These are phyloP conservation scores for Elongisporangium undulatum DNA, from an alignment of 352 stramenopile genomes.

Conservation along the genomic window DNA sequence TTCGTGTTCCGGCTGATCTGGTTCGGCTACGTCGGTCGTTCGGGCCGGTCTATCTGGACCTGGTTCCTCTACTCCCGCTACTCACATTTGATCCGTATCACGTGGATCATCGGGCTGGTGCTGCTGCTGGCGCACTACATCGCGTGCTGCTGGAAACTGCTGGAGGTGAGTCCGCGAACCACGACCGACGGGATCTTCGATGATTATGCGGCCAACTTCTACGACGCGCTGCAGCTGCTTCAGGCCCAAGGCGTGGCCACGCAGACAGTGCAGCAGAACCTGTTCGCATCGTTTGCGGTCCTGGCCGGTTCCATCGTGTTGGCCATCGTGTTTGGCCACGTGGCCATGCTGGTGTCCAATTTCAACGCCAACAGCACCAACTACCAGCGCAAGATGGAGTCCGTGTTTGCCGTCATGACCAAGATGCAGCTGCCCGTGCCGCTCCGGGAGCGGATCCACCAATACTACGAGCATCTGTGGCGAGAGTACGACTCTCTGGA, in stretches of 20 bases:
- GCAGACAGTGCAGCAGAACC: conserved; percentile 18
- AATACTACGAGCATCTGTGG: conserved; percentile 70
- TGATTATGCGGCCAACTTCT: conserved; percentile 36
- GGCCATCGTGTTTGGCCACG: conserved; percentile 58
- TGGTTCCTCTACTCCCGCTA: conserved; percentile 40
- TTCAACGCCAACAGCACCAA: conserved; percentile 46
- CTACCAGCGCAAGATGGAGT: conserved; percentile 69
- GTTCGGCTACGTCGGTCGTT: conserved; percentile 1
- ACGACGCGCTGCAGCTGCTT: conserved; percentile 40
- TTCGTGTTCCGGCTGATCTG: background rate
- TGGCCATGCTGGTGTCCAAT: conserved; percentile 54
- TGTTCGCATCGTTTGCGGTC: conserved; percentile 36
- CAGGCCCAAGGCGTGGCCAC: conserved; percentile 43
- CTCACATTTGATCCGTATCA: conserved; percentile 33
- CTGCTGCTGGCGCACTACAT: conserved; percentile 44
- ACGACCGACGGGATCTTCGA: background rate
- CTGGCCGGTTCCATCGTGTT: conserved; percentile 51
- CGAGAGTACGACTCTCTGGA: conserved; percentile 63
- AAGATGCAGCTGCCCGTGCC: conserved; percentile 42
- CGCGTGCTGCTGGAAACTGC: conserved; percentile 47
- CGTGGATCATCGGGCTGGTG: conserved; percentile 29
- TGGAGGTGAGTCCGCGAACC: conserved; percentile 9
- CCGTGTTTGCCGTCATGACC: conserved; percentile 45
- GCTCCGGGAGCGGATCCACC: conserved; percentile 51
- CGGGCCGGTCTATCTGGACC: conserved; percentile 18